These are phyloP conservation scores for Fusarium drepaniforme DNA, from an alignment of 2,329 filamentous ascomycete genomes.

Conservation along the genomic window DNA sequence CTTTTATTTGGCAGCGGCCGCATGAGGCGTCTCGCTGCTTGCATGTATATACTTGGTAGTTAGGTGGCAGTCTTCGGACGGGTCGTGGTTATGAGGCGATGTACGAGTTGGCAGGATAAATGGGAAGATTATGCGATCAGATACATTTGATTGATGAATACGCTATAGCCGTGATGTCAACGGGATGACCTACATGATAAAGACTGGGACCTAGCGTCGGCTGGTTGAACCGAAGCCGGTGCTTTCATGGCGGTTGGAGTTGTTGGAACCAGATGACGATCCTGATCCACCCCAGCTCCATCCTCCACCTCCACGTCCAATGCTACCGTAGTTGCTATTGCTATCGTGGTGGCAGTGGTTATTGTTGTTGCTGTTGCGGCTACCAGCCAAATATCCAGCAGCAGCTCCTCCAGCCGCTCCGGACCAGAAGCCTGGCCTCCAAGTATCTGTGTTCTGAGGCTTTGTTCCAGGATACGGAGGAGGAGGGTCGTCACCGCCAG, in stretches of 20 bases:
- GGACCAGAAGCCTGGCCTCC: conserved; percentile 82
- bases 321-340: conserved; percentile 50
- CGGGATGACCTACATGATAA: background rate
- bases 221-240: conserved; percentile 81
- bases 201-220: conserved; percentile 57
- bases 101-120: conserved; percentile 44
- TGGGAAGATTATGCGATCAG: conserved; percentile 39
- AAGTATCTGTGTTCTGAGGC: conserved; percentile 57
- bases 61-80: conserved; percentile 14
- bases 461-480: conserved; percentile 59
- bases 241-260: conserved; percentile 69
- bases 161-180: background rate
- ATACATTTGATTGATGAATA: conserved; percentile 2
- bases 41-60: conserved; percentile 45
- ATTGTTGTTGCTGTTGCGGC: conserved; percentile 53
- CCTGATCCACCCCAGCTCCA: conserved; percentile 46
- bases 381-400: conserved; percentile 74
- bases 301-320: conserved; percentile 47
- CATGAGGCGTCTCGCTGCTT: conserved; percentile 16
- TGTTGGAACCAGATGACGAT: conserved; percentile 52
- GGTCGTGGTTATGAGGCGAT: conserved; percentile 24
- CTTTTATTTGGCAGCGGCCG: conserved; percentile 38
- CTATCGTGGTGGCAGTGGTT: conserved; percentile 41
- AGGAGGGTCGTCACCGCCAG: conserved; percentile 63
- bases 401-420: conserved; percentile 77